phyloP scores from a whole-genome alignment of 345 rosid genomes.

The Acer campestre region DNA sequence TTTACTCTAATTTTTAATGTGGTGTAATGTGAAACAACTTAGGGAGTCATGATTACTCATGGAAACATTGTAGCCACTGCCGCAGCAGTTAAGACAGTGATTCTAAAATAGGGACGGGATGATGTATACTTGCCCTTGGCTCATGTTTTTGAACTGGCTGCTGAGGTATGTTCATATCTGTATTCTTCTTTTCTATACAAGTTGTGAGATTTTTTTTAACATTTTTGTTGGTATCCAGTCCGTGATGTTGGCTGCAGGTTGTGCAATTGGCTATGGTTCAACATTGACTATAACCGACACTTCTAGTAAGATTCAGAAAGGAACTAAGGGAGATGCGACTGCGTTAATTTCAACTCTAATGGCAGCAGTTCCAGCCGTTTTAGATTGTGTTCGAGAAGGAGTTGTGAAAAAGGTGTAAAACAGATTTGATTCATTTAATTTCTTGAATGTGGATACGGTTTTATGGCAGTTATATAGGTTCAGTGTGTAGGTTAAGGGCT shows the following conservation, averaged over 20 bases:
- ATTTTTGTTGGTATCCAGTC: constrained; percentile 49
- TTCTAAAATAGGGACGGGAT: constrained; percentile 53
- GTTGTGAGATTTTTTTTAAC: constrained; percentile 25
- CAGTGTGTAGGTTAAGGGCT: neutral
- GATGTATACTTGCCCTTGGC: constrained; percentile 89
- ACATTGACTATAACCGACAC: constrained; percentile 82
- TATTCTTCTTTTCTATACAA: constrained; percentile 13
- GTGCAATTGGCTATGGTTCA: constrained; percentile 88
- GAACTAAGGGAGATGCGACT: constrained; percentile 92
- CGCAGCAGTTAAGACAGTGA: constrained; percentile 73
- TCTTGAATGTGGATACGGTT: neutral
- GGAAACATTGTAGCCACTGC: constrained; percentile 80
- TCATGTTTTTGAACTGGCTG: constrained; percentile 92
- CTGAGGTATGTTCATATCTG: constrained; percentile 58
- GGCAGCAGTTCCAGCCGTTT: constrained; percentile 89
- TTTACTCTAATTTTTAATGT: constrained; percentile 31
- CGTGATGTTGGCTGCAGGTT: constrained; percentile 63
- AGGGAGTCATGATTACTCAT: constrained; percentile 97
- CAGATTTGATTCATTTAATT: neutral
- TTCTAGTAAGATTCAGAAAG: constrained; percentile 78
- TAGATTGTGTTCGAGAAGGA: constrained; percentile 85
- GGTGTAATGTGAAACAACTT: constrained; percentile 22
- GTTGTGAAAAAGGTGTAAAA: constrained; percentile 69
- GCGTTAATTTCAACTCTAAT: constrained; percentile 73
- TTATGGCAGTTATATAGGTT: constrained; percentile 1